Evolutionary conservation across 2,329 filamentous ascomycete species (phyloP), one percentile per base, ranked within the genome.

Genomic region (Simplicillium sp.): DNA sequence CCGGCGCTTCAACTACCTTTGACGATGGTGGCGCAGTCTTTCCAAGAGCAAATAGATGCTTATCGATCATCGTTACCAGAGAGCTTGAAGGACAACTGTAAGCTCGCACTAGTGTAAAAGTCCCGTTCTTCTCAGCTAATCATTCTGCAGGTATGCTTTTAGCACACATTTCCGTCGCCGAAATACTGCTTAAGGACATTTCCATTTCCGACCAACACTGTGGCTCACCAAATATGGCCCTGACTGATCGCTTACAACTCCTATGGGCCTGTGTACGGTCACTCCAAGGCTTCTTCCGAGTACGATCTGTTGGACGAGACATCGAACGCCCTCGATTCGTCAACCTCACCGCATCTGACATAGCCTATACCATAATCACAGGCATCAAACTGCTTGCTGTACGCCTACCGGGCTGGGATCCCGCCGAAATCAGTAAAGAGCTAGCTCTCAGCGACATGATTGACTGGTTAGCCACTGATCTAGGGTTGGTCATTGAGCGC

Each of bases 121-220:
- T 12, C 28, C 2, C 13, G 17, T 2, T 8, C 34, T 15, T 29
- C 9, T 29, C 20, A 29, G 14, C 34, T 45, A 16, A 43, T 36
- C 5, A 11, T 7, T 12, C 9, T 4, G 4, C 34, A 70, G 67
- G 57, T 3, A 53, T 59, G 1, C 50, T 74, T 7, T 54, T 55
- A 18, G 59, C 61, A 11, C 69, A 73, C 46, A 34, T 69, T 8
- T 52, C 60, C 45, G 58, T 71, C 11, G 66, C 66, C 16, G 62
- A 72, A 46, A 56, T 69, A 8, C 60, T 74, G 4, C 54, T 73
- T 14, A 68, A 66, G 46, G 70, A 72, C 45, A 54, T 68, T 31
- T 64, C 59, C 43, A 54, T 73, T 20, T 61, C 64, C 4, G 67
- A 70, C 3, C 47, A 54, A 17, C 53, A 57, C 44, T 56, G 56